A percentile compares a stretch with the other conserved stretches of the same genome.
Conservation (phyloP, 352 stramenopile genomes). For the Phytophthora pini region DNA sequence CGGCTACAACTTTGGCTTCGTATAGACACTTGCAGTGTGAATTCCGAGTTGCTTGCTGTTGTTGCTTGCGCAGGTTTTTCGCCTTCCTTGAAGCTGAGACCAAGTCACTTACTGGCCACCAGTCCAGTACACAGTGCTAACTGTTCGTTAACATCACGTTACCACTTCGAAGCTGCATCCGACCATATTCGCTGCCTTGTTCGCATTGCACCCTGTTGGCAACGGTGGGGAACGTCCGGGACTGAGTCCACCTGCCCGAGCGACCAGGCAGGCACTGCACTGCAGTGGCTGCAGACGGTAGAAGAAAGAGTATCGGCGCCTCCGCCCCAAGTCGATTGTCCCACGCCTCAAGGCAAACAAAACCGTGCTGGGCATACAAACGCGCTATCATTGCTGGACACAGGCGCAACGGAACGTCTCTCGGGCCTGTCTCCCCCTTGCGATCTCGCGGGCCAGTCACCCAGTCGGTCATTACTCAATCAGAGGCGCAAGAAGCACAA, state of each 20-base stretch:
- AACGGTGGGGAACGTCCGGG: too few relatives aligned
- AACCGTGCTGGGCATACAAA: conserved; percentile 13
- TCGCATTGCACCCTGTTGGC: neutral
- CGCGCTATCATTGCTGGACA: conserved; percentile 2
- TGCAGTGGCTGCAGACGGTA: neutral
- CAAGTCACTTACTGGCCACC: neutral
- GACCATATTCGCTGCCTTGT: neutral
- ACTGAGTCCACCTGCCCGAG: too few relatives aligned
- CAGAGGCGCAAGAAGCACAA: conserved; percentile 1
- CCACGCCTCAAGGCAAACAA: conserved; percentile 20
- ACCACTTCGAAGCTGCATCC: neutral
- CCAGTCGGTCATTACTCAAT: conserved; percentile 19
- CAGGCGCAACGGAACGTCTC: conserved; percentile 24
- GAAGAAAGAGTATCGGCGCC: conserved; percentile 7
- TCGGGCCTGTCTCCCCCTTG: conserved; percentile 16
- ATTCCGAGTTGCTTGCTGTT: neutral
- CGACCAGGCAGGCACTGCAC: neutral
- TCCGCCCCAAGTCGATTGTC: conserved; percentile 15
- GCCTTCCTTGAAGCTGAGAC: neutral
- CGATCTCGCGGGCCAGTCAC: conserved; percentile 7
- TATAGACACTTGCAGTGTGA: too few relatives aligned
- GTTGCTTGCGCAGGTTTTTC: neutral
- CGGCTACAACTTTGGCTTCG: too few relatives aligned
- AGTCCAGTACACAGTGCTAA: neutral
- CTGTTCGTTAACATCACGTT: neutral